Conservation (phyloP, 1,284 basidiomycete species). For the Fomitopsis pinicola region DNA sequence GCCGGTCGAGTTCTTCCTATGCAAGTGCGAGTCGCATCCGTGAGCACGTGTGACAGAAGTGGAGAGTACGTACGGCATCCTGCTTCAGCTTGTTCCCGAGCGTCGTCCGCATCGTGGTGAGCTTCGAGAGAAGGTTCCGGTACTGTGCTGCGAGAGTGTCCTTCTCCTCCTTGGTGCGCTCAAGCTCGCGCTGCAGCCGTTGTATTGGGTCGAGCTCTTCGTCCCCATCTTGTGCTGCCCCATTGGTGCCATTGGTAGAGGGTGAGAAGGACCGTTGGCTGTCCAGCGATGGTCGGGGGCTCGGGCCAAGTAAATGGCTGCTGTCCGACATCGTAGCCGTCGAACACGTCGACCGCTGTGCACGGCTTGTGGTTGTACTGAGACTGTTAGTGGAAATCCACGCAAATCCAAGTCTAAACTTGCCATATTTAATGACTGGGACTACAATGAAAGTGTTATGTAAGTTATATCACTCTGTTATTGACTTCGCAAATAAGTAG, state of each 20-base stretch:
- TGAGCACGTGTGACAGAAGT: constrained; percentile 10
- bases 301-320: not conserved
- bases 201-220: constrained; percentile 42
- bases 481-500: no score
- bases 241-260: constrained; percentile 25
- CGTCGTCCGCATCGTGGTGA: constrained; percentile 90
- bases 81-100: constrained; percentile 93
- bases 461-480: no score
- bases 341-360: not conserved
- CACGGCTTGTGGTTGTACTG: not conserved
- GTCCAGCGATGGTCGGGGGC: constrained; percentile 24
- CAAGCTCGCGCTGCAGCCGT: constrained; percentile 54
- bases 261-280: constrained; percentile 23
- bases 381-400: no score
- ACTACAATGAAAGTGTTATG: no score
- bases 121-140: constrained; percentile 79
- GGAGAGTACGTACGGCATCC: constrained; percentile 77
- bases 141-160: constrained; percentile 85
- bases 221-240: constrained; percentile 16
- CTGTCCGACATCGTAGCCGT: not conserved
- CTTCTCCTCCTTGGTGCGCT: constrained; percentile 73
- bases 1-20: constrained; percentile 93
- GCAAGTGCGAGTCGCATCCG: constrained; percentile 22
- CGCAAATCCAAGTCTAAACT: no score
- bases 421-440: no score